Evolutionary conservation across 495 filamentous ascomycete genomes (phyloP).

Genomic region (Penicillium parvum): DNA sequence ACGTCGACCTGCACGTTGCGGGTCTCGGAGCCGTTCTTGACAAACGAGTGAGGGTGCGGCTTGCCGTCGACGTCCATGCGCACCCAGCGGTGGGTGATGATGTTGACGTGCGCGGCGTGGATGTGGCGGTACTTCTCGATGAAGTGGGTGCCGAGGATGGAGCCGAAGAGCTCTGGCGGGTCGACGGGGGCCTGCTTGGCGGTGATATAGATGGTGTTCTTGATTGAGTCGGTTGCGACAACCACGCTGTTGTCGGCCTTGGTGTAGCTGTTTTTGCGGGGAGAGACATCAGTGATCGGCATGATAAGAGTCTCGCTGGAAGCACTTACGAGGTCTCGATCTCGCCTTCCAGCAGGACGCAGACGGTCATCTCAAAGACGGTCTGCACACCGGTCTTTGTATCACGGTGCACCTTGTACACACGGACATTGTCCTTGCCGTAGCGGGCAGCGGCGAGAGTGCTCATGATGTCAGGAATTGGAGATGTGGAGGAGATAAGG

Average conservation of each 20-base stretch:
- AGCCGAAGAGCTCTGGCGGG: slow-evolving; percentile 88
- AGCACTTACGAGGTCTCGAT: slow-evolving; percentile 76
- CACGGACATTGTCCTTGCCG: slow-evolving; percentile 97
- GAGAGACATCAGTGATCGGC: no score
- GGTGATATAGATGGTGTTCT: slow-evolving; percentile 93
- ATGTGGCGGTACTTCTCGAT: slow-evolving; percentile 84
- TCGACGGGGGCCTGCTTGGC: slow-evolving; percentile 92
- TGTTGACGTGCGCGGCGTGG: slow-evolving; percentile 69
- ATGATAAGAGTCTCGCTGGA: no score
- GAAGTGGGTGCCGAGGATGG: slow-evolving; percentile 82
- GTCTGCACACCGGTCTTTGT: slow-evolving; percentile 69
- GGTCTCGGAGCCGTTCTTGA: slow-evolving; percentile 83
- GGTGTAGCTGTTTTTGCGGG: slow-evolving; percentile 63
- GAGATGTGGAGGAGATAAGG: slow-evolving; percentile 2
- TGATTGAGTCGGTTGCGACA: slow-evolving; percentile 95
- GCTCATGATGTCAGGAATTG: slow-evolving; percentile 21
- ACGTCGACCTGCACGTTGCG: slow-evolving; percentile 52
- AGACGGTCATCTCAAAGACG: slow-evolving; percentile 93
- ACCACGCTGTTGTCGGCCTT: slow-evolving; percentile 91
- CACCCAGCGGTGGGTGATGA: slow-evolving; percentile 86
- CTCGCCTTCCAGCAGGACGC: slow-evolving; percentile 81
- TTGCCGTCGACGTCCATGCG: slow-evolving; percentile 82
- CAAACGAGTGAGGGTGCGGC: slow-evolving; percentile 95
- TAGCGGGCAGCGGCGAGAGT: slow-evolving; percentile 71
- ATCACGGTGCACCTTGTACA: slow-evolving; percentile 87